phyloP scores from a whole-genome alignment of 768 basidiomycete genomes.

The Boletales sp. region DNA sequence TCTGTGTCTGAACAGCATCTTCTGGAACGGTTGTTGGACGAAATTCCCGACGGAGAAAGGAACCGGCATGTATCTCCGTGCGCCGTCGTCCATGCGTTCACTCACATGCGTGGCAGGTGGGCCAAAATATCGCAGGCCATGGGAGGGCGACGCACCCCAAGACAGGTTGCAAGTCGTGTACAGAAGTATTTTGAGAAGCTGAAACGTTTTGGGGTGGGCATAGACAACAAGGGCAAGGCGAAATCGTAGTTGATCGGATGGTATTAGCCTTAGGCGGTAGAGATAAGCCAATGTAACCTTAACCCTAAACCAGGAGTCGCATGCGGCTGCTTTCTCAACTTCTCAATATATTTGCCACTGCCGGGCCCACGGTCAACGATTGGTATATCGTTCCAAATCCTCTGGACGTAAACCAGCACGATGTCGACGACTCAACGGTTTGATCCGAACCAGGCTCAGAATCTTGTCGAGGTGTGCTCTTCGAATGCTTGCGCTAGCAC shows the following conservation, averaged over 20 bases:
- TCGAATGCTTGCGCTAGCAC: slow-evolving; percentile 4
- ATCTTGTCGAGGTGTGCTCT: slow-evolving; percentile 72
- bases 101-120: slow-evolving; percentile 47
- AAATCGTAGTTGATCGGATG: slow-evolving; percentile 13
- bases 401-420: slow-evolving; percentile 22
- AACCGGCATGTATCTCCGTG: slow-evolving; percentile 49
- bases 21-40: slow-evolving; percentile 67
- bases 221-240: slow-evolving; percentile 27
- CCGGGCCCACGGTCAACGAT: too few relatives aligned
- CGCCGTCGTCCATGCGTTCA: slow-evolving; percentile 4
- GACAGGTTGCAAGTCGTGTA: slow-evolving; percentile 86
- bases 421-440: slow-evolving; percentile 56
- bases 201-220: slow-evolving; percentile 64
- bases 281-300: slow-evolving; percentile 7
- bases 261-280: background rate
- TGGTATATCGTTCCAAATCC: background rate
- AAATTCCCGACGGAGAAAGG: slow-evolving; percentile 75
- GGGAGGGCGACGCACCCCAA: slow-evolving; percentile 69
- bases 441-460: slow-evolving; percentile 90
- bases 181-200: slow-evolving; percentile 88
- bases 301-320: slow-evolving; percentile 16
- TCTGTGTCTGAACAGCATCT: slow-evolving; percentile 71
- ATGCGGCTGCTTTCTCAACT: too few relatives aligned
- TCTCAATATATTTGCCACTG: background rate
- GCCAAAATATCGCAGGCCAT: slow-evolving; percentile 79